A percentile compares a stretch with the other conserved stretches of the same genome.
phyloP scores from a whole-genome alignment of 2,329 filamentous ascomycete genomes.

The Stagonosporopsis vannaccii region DNA sequence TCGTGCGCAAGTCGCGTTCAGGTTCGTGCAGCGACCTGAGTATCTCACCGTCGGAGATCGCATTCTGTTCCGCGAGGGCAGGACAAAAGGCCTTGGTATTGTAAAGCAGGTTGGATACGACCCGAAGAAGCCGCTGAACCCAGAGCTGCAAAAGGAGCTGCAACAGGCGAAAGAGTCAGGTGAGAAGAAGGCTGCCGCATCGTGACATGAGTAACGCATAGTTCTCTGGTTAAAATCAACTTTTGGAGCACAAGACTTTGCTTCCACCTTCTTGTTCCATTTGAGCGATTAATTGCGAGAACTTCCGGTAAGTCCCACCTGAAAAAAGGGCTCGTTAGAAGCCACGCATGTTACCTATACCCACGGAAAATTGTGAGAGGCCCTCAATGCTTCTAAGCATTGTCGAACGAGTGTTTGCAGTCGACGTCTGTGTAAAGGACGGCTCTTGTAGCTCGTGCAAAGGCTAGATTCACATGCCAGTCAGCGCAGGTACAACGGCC shows the following conservation, averaged over 20 bases:
- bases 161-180: conserved; percentile 28
- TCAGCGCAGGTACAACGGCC: conserved; percentile 6
- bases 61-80: conserved; percentile 89
- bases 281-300: conserved; percentile 12
- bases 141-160: conserved; percentile 36
- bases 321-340: too few relatives aligned
- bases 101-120: conserved; percentile 93
- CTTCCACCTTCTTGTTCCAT: neutral
- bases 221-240: neutral
- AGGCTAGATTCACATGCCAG: conserved; percentile 10
- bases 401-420: neutral
- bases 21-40: conserved; percentile 92
- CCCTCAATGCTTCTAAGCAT: neutral
- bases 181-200: conserved; percentile 17
- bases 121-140: conserved; percentile 57
- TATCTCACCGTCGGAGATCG: conserved; percentile 89
- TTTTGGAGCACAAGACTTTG: neutral
- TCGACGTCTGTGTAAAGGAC: neutral
- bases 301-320: neutral
- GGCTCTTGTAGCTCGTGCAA: neutral
- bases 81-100: conserved; percentile 94
- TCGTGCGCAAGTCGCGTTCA: conserved; percentile 91
- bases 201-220: conserved; percentile 5
- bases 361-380: neutral
- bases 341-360: neutral